Evolutionary conservation across 139 green algal species (phyloP).

Genomic region (Chlorella sp.): DNA sequence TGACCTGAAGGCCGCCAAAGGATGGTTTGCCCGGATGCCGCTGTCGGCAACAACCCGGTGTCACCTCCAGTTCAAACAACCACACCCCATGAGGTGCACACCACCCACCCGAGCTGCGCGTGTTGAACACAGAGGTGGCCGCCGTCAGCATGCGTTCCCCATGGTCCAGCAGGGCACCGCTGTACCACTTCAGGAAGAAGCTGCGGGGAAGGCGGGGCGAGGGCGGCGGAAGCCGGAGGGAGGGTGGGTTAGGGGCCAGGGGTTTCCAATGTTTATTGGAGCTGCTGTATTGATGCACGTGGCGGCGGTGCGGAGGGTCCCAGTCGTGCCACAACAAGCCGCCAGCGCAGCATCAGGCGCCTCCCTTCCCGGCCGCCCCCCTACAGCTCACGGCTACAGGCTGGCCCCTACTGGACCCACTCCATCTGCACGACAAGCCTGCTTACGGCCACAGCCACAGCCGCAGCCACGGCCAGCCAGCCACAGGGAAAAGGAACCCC

Average conservation of each 20-base stretch:
- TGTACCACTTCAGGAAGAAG: slow-evolving; percentile 60
- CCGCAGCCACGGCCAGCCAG: no score
- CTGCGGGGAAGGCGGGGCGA: slow-evolving; percentile 3
- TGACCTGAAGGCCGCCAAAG: no score
- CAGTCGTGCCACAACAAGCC: background rate
- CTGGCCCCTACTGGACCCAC: no score
- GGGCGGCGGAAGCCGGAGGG: background rate
- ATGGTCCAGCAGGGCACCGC: slow-evolving; percentile 58
- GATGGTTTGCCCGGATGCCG: no score
- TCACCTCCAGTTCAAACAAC: background rate
- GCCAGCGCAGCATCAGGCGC: background rate
- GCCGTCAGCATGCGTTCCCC: slow-evolving; percentile 61
- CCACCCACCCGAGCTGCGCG: background rate
- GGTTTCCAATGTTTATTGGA: background rate
- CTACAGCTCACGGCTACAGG: no score
- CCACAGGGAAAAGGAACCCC: background rate
- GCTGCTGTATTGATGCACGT: no score
- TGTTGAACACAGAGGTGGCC: slow-evolving; percentile 56
- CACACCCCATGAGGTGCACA: background rate
- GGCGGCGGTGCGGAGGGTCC: no score
- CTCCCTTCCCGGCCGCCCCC: background rate
- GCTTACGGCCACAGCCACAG: no score
- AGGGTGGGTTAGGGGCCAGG: background rate
- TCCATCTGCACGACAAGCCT: no score
- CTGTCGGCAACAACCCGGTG: background rate